Conservation (phyloP, 2,329 filamentous ascomycete genomes). For the Ophiostoma populinum region DNA sequence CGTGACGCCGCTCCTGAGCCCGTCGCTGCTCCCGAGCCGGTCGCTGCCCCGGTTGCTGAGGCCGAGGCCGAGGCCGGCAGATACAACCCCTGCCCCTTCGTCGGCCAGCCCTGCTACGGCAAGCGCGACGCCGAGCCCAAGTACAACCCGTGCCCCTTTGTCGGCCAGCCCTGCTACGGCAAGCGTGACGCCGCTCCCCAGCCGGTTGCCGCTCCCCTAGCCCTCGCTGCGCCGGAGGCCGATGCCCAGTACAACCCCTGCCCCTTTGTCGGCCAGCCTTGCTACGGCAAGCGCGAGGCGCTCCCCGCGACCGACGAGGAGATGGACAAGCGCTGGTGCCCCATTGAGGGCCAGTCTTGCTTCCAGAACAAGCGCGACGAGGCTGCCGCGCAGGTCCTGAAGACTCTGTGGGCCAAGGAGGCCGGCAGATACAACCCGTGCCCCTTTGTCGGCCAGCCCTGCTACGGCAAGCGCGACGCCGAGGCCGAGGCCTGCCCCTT, state of each 20-base stretch:
- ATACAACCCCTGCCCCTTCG: slow-evolving; percentile 22
- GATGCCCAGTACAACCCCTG: no score
- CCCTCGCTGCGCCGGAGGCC: no score
- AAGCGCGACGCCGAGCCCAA: slow-evolving; percentile 16
- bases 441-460: slow-evolving; percentile 23
- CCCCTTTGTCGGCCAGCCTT: background rate
- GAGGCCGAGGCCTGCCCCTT: slow-evolving; percentile 14
- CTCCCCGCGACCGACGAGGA: no score
- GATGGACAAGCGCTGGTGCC: slow-evolving; percentile 19
- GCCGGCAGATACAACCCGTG: no score
- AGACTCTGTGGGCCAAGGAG: no score
- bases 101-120: slow-evolving; percentile 21
- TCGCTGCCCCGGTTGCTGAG: no score
- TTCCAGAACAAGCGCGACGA: slow-evolving; percentile 11
- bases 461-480: slow-evolving; percentile 17
- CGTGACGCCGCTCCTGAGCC: slow-evolving; percentile 15
- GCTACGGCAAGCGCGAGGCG: no score
- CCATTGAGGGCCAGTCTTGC: slow-evolving; percentile 24
- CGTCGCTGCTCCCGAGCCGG: slow-evolving; percentile 2
- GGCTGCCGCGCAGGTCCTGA: no score
- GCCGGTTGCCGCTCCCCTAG: no score
- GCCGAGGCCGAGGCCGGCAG: no score
- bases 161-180: slow-evolving; percentile 3
- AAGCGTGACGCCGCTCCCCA: background rate
- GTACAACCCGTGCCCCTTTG: slow-evolving; percentile 10